Base-by-base conservation (phyloP, 805 yeast species). In the Yarrowia sp. region DNA sequence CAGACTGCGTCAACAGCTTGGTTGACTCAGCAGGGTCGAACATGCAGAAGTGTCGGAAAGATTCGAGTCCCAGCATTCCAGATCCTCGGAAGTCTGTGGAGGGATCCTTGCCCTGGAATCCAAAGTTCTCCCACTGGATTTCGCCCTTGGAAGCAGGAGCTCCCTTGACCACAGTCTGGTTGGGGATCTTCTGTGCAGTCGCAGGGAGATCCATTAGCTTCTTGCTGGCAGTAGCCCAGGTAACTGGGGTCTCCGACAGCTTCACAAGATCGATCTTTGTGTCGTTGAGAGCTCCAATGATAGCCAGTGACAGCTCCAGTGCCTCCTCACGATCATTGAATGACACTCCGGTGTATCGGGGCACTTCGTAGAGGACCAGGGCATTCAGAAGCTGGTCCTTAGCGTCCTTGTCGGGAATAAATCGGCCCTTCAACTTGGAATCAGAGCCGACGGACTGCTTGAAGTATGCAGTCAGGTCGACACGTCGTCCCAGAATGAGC, bases 51-150 rank as follows among this genome's bases (percentile, higher is more conserved):
- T 41, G 62, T 22, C 42, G 41, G 55, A 42, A 41, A 32, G 39
- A 21, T 33, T 58, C 62, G 19, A 58, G 42, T 4, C 62, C 62
- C 6, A 58, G 27, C 42, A 33, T 31, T 6, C 62, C 62, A 12
- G 62, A 58, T 1, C 73, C 73, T 10, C 77, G 66, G 49, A 74
- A 69, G 60, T 74, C 77, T 1, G 69, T 67, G 6, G 68, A 62
- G 4, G 77, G 77, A 46, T 71, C 71, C 33, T 64, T 47, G 1
- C 74, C 73, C 47, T 74, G 77, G 65, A 74, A 74, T 2, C 77
- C 77, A 12, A 74, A 63, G 16, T 66, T 65, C 18, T 70, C 72
- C 74, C 74, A 73, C 46, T 71, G 65, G 8, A 62, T 14, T 35
- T 55, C 42, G 36, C 61, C 29, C 41, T 58, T 58, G 25, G 53